Evolutionary conservation across 2,329 filamentous ascomycete species (phyloP), one percentile per base, ranked within the genome.

Genomic region (Ophiostoma novo-ulmi): DNA sequence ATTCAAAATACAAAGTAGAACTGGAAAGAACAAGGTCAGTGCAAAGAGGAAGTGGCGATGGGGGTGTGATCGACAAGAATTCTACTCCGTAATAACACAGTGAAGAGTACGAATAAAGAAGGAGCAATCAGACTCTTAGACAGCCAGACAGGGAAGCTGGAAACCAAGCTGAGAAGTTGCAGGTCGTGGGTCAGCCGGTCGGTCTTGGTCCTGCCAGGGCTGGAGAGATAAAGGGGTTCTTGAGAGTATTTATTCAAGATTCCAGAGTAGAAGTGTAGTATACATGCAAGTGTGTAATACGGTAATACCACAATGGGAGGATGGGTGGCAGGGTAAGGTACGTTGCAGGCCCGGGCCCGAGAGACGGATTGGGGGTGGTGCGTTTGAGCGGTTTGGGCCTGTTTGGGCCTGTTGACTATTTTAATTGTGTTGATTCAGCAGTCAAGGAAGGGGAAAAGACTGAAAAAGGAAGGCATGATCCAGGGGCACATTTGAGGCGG

Each of bases 191-290:
- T 35, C 61, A 31, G 52, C 52, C 11, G 1, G 52, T 48, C 44
- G 52, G 52, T 58, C 52, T 58, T 58, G 52, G 52, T 64, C 22
- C 35, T 64, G 31, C 61, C 61, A 64, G 61, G 61, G 61, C 61
- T 38, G 35, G 61, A 58, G 67, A 67, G n/a, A 58, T n/a, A n/a
- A n/a, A 17, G 67, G 44, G 22, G 14, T n/a, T n/a, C 14, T 13
- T 58, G 31, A 26, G 52, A 7, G 44, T 48, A 48, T 48, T 48
- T 48, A 48, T 48, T 48, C 44, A 48, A 20, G 17, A 20, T 48
- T 48, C 1, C 14, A 48, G 17, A 48, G 44, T 20, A 39, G 17
- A 48, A 48, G 44, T 7, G 20, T 48, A 14, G 7, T 44, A 5
- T 48, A 17, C 14, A 48, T 20, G 44, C 14, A 20, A 14, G 14